phyloP scores from a whole-genome alignment of 2,329 filamentous ascomycete genomes.

The Incumbomyces delicatus region DNA sequence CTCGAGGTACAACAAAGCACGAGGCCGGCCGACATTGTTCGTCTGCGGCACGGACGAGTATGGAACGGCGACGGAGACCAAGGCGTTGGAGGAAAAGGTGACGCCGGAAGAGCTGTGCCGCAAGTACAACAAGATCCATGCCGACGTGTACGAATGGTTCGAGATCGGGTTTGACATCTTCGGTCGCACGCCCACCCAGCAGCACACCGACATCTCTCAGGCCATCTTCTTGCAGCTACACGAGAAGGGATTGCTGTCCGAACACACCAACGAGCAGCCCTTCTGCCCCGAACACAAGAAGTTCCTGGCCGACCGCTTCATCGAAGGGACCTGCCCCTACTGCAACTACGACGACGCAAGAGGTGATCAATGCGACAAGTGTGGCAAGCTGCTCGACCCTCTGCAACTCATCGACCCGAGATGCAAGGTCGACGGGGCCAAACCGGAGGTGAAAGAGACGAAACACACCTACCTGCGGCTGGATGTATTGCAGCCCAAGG shows the following conservation, averaged over 20 bases:
- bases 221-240: slow-evolving; percentile 80
- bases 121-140: slow-evolving; percentile 85
- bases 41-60: slow-evolving; percentile 91
- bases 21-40: slow-evolving; percentile 70
- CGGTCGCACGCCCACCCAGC: slow-evolving; percentile 75
- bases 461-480: slow-evolving; percentile 87
- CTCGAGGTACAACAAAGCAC: slow-evolving; percentile 63
- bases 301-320: slow-evolving; percentile 63
- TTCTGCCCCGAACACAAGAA: slow-evolving; percentile 72
- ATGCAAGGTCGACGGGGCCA: slow-evolving; percentile 82
- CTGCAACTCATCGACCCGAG: slow-evolving; percentile 71
- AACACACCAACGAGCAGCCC: slow-evolving; percentile 78
- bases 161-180: slow-evolving; percentile 91
- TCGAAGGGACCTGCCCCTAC: slow-evolving; percentile 38
- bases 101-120: slow-evolving; percentile 77
- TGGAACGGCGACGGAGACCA: slow-evolving; percentile 90
- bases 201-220: slow-evolving; percentile 89
- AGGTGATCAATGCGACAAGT: slow-evolving; percentile 67
- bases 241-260: slow-evolving; percentile 78
- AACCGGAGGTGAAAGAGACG: slow-evolving; percentile 68
- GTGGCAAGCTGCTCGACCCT: slow-evolving; percentile 61
- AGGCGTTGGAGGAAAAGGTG: slow-evolving; percentile 78
- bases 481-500: slow-evolving; percentile 67
- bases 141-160: slow-evolving; percentile 93
- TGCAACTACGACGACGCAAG: slow-evolving; percentile 58